phyloP scores from a whole-genome alignment of 1,139 yeast species.

The Hyphopichia fennica region DNA sequence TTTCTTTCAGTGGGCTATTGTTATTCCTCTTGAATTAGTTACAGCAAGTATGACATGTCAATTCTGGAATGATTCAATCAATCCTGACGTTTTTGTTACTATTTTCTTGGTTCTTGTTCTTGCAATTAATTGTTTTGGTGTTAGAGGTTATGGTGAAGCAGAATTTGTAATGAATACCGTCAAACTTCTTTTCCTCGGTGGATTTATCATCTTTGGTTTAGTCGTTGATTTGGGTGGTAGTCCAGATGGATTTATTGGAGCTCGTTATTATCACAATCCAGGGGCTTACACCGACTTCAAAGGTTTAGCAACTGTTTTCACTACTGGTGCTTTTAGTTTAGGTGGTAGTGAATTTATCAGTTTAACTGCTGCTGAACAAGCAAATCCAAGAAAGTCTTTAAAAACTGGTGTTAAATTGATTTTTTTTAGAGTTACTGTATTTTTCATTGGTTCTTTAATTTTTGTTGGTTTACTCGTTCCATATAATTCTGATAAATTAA shows the following conservation, averaged over 20 bases:
- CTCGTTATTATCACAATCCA: slow-evolving; percentile 28
- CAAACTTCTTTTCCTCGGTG: slow-evolving; percentile 21
- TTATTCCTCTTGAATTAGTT: slow-evolving; percentile 37
- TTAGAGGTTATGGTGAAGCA: slow-evolving; percentile 32
- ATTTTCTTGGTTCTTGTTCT: slow-evolving; percentile 26
- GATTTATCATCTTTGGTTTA: slow-evolving; percentile 28
- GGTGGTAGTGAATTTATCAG: slow-evolving; percentile 34
- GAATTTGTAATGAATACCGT: slow-evolving; percentile 26
- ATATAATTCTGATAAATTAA: slow-evolving; percentile 25
- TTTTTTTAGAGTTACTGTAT: slow-evolving; percentile 30
- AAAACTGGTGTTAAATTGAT: slow-evolving; percentile 34
- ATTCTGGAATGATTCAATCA: slow-evolving; percentile 26
- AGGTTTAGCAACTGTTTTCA: slow-evolving; percentile 30
- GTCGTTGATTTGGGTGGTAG: slow-evolving; percentile 28
- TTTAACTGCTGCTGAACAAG: slow-evolving; percentile 33
- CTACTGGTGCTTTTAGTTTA: slow-evolving; percentile 28
- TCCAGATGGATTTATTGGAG: slow-evolving; percentile 25
- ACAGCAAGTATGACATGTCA: slow-evolving; percentile 37
- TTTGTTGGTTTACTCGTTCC: slow-evolving; percentile 38
- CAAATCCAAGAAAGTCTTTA: slow-evolving; percentile 33
- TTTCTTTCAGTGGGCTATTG: slow-evolving; percentile 35
- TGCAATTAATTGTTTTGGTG: slow-evolving; percentile 25
- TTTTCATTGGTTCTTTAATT: slow-evolving; percentile 33
- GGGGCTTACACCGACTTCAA: slow-evolving; percentile 29
- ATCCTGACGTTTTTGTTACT: slow-evolving; percentile 30